These are phyloP conservation scores for Hemileccinum rubropunctum DNA, from an alignment of 768 basidiomycete genomes.

Conservation along the genomic window DNA sequence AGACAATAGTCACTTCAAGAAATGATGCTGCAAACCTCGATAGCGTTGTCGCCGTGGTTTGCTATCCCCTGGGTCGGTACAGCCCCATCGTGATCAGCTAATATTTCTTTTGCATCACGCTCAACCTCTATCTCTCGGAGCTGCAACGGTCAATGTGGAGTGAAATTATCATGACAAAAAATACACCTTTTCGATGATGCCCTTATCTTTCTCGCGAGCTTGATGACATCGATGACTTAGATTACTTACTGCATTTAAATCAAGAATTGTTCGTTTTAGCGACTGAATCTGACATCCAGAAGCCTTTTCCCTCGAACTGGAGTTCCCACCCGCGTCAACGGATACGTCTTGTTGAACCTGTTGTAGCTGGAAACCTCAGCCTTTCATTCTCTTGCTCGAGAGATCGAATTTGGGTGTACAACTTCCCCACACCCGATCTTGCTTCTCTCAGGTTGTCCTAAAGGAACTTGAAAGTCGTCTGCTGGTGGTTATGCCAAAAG, in stretches of 20 bases:
- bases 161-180: background rate
- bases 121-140: constrained; percentile 15
- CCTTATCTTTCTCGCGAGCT: constrained; percentile 13
- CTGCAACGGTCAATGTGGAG: constrained; percentile 4
- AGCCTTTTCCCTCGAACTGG: background rate
- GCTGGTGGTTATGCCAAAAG: background rate
- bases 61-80: background rate
- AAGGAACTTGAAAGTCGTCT: background rate
- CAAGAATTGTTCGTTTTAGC: constrained; percentile 5
- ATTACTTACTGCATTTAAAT: background rate
- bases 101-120: constrained; percentile 14
- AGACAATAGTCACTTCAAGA: background rate
- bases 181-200: constrained; percentile 15
- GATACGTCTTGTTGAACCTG: background rate
- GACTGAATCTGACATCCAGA: constrained; percentile 7
- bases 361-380: constrained; percentile 5
- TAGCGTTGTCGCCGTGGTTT: constrained; percentile 10
- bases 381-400: constrained; percentile 8
- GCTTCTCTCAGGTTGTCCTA: constrained; percentile 10
- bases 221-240: background rate
- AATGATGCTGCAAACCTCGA: constrained; percentile 4
- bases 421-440: constrained; percentile 7
- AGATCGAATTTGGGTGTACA: constrained; percentile 7
- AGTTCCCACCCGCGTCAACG: background rate
- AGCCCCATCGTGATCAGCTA: background rate